Percentiles rank a stretch among this genome's conserved stretches.
phyloP scores from a whole-genome alignment of 768 basidiomycete genomes.

The Trametes villosa region DNA sequence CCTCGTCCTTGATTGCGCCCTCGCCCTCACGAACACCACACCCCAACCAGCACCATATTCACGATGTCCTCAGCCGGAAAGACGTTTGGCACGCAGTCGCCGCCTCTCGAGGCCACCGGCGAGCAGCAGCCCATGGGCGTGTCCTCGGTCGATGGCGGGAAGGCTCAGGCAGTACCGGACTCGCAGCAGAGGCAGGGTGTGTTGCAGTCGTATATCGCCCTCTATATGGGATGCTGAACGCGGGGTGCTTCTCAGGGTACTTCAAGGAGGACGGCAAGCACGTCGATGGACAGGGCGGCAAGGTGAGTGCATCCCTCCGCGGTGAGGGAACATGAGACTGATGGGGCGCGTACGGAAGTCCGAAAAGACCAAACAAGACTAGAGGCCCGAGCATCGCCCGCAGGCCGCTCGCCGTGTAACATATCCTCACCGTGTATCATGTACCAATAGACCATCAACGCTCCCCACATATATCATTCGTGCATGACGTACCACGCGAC shows the following conservation, averaged over 20 bases:
- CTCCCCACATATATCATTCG: no score
- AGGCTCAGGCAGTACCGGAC: conserved; percentile 43
- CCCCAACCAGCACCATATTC: not conserved
- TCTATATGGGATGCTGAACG: no score
- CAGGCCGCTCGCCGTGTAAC: not conserved
- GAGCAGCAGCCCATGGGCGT: conserved; percentile 53
- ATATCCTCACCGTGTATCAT: not conserved
- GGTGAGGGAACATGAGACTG: not conserved
- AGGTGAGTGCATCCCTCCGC: not conserved
- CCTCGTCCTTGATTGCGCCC: no score
- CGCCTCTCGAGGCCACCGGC: conserved; percentile 54
- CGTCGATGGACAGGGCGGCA: not conserved
- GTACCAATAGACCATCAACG: no score
- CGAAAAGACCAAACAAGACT: conserved; percentile 19
- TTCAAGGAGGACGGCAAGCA: conserved; percentile 18
- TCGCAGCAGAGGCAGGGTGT: conserved; percentile 50
- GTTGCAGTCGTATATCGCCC: conserved; percentile 1
- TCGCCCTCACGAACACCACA: no score
- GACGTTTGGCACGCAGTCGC: conserved; percentile 55
- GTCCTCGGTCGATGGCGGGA: conserved; percentile 42
- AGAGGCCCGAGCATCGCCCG: not conserved
- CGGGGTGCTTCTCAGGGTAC: conserved; percentile 13
- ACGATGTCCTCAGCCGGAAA: conserved; percentile 30
- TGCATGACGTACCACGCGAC: no score
- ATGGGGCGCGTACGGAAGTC: not conserved